Base-by-base conservation (phyloP, 2,329 filamentous ascomycete species). In the Ophiocordyceps camponoti-leonardi region DNA sequence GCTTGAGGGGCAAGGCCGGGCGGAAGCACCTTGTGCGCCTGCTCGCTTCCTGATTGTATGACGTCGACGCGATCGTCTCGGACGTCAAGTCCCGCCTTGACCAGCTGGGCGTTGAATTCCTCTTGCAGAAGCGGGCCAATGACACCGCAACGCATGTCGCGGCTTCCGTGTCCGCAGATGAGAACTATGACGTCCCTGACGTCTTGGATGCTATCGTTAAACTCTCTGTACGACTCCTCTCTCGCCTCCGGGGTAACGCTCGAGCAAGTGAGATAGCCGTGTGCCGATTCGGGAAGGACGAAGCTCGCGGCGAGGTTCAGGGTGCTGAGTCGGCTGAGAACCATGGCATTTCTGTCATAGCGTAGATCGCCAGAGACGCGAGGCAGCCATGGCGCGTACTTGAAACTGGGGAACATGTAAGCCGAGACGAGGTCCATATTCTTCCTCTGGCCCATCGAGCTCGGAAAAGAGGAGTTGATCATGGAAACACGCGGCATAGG, bases 131-230 rank as follows among this genome's bases (percentile, higher is more conserved):
- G 63, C 0, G 87, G 86, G 0, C 86, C 88, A 50, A 90, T 69
- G 20, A 85, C 64, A 0, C 92, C 90, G 56, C 92, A 98, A 44
- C 92, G 73, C 54, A 71, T 67, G 58, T 98, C 92, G 12, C 92
- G 72, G 2, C 79, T 79, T 14, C 81, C 83, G 54, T 98, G 92
- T 0, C 87, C 86, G 57, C 92, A 98, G 41, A 95, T 81, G 19
- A 96, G 65, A 28, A 98, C 75, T n/a, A 85, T 54, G 5, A 87
- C 69, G 49, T 87, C 81, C 16, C 73, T 56, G 10, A 83, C 73
- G 47, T 78, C 73, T 12, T 72, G 65, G 6, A 85, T 79, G 1
- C 71, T 69, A 1, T 64, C 62, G 2, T 86, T 66, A 33, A 64
- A 65, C 46, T 49, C 65, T 56, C 56, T 75, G 54, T 65, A 78